Percentiles rank a stretch among this genome's conserved stretches.
phyloP scores from a whole-genome alignment of 78 protist genomes.

The Diacronema lutheri region DNA sequence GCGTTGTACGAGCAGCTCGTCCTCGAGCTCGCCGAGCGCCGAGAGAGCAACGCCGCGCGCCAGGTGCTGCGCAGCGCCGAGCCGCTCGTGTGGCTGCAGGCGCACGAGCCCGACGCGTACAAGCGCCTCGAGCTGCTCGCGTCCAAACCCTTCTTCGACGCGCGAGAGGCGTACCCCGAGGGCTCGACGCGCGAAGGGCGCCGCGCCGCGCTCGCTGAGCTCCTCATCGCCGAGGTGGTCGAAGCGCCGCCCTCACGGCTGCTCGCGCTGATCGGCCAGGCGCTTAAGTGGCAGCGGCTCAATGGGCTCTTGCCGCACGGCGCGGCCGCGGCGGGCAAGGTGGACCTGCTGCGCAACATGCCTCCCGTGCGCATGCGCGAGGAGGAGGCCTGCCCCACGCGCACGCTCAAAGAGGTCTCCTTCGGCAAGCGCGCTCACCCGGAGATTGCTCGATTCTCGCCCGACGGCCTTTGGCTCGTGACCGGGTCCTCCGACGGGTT shows the following conservation, averaged over 20 bases:
- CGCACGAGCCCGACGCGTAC: constrained; percentile 34
- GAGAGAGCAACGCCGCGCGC: constrained; percentile 46
- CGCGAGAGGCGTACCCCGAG: constrained; percentile 32
- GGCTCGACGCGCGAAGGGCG: constrained; percentile 14
- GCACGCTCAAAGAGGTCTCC: not conserved
- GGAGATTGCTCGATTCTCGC: constrained; percentile 58
- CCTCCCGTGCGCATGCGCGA: not conserved
- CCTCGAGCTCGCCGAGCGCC: constrained; percentile 40
- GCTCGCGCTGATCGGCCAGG: constrained; percentile 61
- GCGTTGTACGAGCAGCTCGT: constrained; percentile 75
- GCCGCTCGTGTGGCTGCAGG: constrained; percentile 44
- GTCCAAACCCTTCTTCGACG: constrained; percentile 29
- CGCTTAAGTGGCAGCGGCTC: constrained; percentile 77
- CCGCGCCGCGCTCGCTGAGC: not conserved
- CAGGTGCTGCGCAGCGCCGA: constrained; percentile 58
- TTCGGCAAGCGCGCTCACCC: constrained; percentile 47
- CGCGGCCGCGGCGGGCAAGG: not conserved
- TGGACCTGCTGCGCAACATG: constrained; percentile 44
- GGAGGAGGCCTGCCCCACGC: not conserved
- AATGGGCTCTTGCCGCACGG: constrained; percentile 52
- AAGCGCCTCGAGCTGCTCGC: constrained; percentile 42
- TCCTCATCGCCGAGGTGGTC: not conserved
- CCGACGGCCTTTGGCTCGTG: constrained; percentile 63
- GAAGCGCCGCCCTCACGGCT: constrained; percentile 67
- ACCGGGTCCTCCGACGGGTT: constrained; percentile 67